Conservation (phyloP, 2,329 filamentous ascomycete genomes). For the Diplodia sapinea region DNA sequence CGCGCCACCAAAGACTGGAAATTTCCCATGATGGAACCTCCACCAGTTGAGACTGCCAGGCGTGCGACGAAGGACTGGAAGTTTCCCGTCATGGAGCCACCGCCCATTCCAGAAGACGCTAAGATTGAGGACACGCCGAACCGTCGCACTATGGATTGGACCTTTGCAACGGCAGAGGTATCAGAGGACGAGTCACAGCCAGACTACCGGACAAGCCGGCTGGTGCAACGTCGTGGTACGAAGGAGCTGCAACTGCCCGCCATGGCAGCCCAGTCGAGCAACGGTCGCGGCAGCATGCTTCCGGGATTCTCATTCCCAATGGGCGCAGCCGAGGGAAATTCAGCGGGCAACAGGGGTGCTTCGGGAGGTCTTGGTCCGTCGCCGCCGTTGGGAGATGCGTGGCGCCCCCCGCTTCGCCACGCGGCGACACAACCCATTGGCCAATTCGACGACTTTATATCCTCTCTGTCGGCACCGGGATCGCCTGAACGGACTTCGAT, state of each 20-base stretch:
- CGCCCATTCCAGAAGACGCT: conserved; percentile 22
- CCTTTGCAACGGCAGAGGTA: conserved; percentile 54
- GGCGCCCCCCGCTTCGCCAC: conserved; percentile 50
- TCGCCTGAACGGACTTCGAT: conserved; percentile 51
- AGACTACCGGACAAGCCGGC: conserved; percentile 39
- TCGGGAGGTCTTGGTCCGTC: conserved; percentile 38
- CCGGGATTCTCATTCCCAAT: conserved; percentile 28
- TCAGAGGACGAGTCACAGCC: conserved; percentile 39
- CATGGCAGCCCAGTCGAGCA: conserved; percentile 29
- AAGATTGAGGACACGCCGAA: conserved; percentile 35
- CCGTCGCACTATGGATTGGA: conserved; percentile 54
- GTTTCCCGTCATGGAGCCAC: conserved; percentile 45
- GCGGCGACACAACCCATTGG: conserved; percentile 50
- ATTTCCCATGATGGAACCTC: conserved; percentile 53
- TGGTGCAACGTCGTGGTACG: conserved; percentile 43
- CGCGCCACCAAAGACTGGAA: conserved; percentile 61
- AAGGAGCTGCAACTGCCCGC: conserved; percentile 42
- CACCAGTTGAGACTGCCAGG: conserved; percentile 35
- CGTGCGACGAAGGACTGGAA: conserved; percentile 55
- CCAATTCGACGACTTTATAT: conserved; percentile 48
- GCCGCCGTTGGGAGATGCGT: conserved; percentile 42
- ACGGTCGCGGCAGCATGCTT: conserved; percentile 12
- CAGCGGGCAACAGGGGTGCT: conserved; percentile 33
- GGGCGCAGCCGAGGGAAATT: not conserved
- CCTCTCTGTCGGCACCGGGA: conserved; percentile 42